These are phyloP conservation scores for Panellus pusillus DNA, from an alignment of 768 basidiomycete genomes.

Conservation along the genomic window DNA sequence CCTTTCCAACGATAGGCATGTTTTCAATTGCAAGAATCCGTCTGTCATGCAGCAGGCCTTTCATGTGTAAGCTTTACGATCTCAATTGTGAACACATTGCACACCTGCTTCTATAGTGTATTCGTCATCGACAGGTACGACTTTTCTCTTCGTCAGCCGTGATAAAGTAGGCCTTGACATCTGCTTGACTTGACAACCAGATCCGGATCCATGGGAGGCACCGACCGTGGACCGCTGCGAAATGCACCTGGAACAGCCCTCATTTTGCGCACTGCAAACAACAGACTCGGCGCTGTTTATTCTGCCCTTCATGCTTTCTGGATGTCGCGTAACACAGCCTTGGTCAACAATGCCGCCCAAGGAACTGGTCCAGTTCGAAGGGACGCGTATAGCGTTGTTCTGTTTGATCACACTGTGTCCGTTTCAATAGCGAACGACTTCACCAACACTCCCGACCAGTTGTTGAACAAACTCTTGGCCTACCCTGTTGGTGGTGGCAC, in stretches of 20 bases:
- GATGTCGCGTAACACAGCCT: slow-evolving; percentile 21
- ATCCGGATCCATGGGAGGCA: slow-evolving; percentile 43
- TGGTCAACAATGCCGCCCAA: slow-evolving; percentile 1
- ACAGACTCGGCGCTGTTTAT: slow-evolving; percentile 52
- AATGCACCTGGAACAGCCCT: slow-evolving; percentile 38
- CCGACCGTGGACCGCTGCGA: slow-evolving; percentile 41
- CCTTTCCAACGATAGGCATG: slow-evolving; percentile 51
- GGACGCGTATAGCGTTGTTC: slow-evolving; percentile 37
- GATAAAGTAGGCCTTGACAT: background rate
- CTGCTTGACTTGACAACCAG: slow-evolving; percentile 23
- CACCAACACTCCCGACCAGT: slow-evolving; percentile 39
- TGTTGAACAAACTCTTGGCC: slow-evolving; percentile 38
- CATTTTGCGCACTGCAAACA: slow-evolving; percentile 25
- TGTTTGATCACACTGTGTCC: slow-evolving; percentile 36
- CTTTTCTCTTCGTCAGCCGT: background rate
- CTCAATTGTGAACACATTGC: background rate
- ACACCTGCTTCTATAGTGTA: slow-evolving; percentile 32
- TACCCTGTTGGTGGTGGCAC: slow-evolving; percentile 37
- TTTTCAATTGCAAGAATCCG: slow-evolving; percentile 50
- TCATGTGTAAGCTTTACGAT: slow-evolving; percentile 44
- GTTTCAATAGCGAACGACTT: slow-evolving; percentile 45
- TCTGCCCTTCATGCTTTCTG: slow-evolving; percentile 29
- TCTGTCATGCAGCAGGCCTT: slow-evolving; percentile 46
- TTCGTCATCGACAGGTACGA: slow-evolving; percentile 50
- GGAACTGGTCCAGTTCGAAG: slow-evolving; percentile 9